Evolutionary conservation across 169 alveolate genomes (phyloP), one percentile per base, ranked within the genome.

Genomic region (Plasmodium billcollinsi): DNA sequence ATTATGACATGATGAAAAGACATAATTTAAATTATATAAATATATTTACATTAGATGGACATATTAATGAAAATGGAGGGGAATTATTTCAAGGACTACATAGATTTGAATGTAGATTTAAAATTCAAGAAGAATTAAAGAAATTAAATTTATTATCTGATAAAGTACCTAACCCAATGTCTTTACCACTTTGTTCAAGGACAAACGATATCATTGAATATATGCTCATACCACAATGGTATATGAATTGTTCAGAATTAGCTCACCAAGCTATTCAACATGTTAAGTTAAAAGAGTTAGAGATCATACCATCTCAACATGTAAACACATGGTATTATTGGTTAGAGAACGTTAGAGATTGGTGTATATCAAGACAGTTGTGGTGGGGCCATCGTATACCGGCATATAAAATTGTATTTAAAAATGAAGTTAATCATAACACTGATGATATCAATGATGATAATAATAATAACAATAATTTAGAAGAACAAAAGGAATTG

Each of bases 331-430:
- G 99, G 99, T 97, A 94, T 95, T 92, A 97, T 90, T 99, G 99
- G 99, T 96, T 99, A 24, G 99, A 97, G 50, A 99, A 99, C 88
- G 98, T 98, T 69, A 96, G 97, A 71, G 99, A 99, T 94, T 99
- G 99, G 99, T 99, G 99, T 92, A 97, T 99, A 50, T 97, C 99
- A 5, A 94, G 99, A 49, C 99, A 99, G 93, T 97, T 99, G 56
- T 98, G 99, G 99, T 99, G 99, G 99, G 99, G 99, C 1, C 99
- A 99, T 93, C 97, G 99, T 76, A 98, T 98, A 74, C 99, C 99
- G 1, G 99, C 99, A 5, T 98, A 98, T 93, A 89, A 96, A 70
- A 97, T 97, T 50, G 94, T 94, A 15, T 65, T 91, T 12, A 72
- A 85, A 18, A 91, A 70, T 26, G 88, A 65, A 12, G 15, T 63